Conservation (phyloP, 148 eudicot species). For the Persicaria maculosa region DNA sequence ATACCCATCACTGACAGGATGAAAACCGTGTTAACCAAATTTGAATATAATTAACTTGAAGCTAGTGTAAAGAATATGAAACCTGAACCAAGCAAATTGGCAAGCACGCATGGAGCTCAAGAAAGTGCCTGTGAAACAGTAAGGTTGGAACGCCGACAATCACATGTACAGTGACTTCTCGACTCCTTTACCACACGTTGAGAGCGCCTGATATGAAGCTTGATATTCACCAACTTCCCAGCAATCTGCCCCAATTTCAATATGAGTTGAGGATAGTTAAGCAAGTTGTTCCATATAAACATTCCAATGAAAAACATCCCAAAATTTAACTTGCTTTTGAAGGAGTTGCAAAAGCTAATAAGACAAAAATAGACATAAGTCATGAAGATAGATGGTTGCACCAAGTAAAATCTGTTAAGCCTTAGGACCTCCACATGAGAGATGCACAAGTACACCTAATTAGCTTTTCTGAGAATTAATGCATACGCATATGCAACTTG, state of each 20-base stretch:
- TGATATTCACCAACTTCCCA: slow-evolving; percentile 87
- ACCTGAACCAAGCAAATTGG: not conserved
- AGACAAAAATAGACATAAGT: no score
- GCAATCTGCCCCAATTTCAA: slow-evolving; percentile 47
- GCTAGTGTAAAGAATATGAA: not conserved
- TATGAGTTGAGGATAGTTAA: not conserved
- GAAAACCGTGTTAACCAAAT: no score
- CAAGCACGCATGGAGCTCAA: not conserved
- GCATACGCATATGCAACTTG: not conserved
- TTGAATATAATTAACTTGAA: not conserved
- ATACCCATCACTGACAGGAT: no score
- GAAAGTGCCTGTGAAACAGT: slow-evolving; percentile 30
- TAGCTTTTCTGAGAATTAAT: not conserved
- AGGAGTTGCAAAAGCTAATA: no score
- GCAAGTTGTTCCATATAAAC: not conserved
- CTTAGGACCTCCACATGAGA: not conserved
- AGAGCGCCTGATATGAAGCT: slow-evolving; percentile 77
- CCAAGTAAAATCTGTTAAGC: not conserved
- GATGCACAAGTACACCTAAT: not conserved
- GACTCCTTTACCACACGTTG: slow-evolving; percentile 82
- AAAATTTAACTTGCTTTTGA: no score
- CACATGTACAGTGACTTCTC: slow-evolving; percentile 71
- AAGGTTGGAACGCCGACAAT: slow-evolving; percentile 57
- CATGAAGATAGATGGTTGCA: not conserved
- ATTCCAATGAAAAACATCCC: not conserved